Evolutionary conservation across 2,329 filamentous ascomycete species (phyloP).

Genomic region (Emergomyces orientalis): DNA sequence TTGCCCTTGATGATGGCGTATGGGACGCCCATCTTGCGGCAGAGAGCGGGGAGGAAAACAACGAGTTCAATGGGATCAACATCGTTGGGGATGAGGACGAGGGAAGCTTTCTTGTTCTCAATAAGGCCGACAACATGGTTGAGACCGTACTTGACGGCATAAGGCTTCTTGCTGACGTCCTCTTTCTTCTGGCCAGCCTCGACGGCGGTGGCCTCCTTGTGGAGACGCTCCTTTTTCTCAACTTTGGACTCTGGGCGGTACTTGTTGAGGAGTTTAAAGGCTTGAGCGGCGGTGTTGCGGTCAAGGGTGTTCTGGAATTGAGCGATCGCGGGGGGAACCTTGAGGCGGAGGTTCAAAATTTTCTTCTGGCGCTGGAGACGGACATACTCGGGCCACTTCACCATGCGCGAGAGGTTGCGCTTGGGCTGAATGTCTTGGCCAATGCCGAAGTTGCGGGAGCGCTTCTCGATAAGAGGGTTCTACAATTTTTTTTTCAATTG

Average conservation of each 20-base stretch:
- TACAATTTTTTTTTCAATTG: slow-evolving; percentile 30
- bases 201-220: slow-evolving; percentile 95
- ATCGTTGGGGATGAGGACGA: slow-evolving; percentile 98
- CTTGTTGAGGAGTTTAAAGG: slow-evolving; percentile 99
- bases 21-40: slow-evolving; percentile 99
- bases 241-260: slow-evolving; percentile 98
- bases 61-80: slow-evolving; percentile 99
- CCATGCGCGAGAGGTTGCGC: slow-evolving; percentile 94
- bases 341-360: slow-evolving; percentile 96
- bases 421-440: slow-evolving; percentile 97
- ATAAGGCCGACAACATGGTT: slow-evolving; percentile 98
- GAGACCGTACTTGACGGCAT: slow-evolving; percentile 97
- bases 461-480: slow-evolving; percentile 99
- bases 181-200: slow-evolving; percentile 99
- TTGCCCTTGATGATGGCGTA: slow-evolving; percentile 99
- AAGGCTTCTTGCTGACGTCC: slow-evolving; percentile 99
- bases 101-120: slow-evolving; percentile 98
- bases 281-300: slow-evolving; percentile 91
- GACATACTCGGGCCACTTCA: slow-evolving; percentile 99
- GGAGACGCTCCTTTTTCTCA: slow-evolving; percentile 99
- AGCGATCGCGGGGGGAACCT: slow-evolving; percentile 93
- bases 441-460: slow-evolving; percentile 93
- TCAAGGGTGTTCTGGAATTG: slow-evolving; percentile 98
- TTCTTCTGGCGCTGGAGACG: slow-evolving; percentile 90
- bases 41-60: slow-evolving; percentile 96